Conservation (phyloP, 176 grass and related monocot genomes). For the Carex myosuroides region DNA sequence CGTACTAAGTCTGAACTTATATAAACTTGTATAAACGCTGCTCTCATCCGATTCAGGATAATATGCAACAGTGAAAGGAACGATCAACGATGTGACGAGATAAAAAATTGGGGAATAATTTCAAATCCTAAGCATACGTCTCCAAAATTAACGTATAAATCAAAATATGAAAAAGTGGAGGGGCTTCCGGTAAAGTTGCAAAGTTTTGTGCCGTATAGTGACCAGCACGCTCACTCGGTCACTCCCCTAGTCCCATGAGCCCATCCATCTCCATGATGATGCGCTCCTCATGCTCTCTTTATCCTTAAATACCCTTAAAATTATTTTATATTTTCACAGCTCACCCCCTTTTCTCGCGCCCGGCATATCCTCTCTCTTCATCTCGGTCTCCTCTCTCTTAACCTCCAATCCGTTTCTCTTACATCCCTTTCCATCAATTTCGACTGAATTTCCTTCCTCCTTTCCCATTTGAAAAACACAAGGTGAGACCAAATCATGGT, state of each 20-base stretch:
- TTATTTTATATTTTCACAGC: constrained; percentile 2
- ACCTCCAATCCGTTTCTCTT: constrained; percentile 29
- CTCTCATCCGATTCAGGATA: not conserved
- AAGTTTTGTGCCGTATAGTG: not conserved
- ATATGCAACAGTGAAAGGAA: not conserved
- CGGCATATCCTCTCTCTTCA: constrained; percentile 15
- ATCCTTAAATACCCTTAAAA: constrained; percentile 16
- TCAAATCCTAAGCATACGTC: not conserved
- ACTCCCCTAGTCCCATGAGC: not conserved
- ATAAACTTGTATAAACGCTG: not conserved
- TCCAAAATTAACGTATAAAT: not conserved
- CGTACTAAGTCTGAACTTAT: too few species aligned
- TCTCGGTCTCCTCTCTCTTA: constrained; percentile 6
- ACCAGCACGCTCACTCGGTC: constrained; percentile 13
- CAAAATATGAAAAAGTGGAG: not conserved
- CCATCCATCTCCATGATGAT: constrained; percentile 6
- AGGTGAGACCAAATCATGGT: constrained; percentile 27
- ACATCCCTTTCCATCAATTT: constrained; percentile 14
- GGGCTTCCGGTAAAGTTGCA: not conserved
- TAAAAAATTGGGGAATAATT: not conserved
- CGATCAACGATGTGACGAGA: not conserved
- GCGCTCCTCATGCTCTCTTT: constrained; percentile 6
- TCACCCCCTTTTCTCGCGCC: constrained; percentile 7
- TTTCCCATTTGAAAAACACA: constrained; percentile 17
- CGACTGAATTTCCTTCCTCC: constrained; percentile 23